phyloP scores from a whole-genome alignment of 2,329 filamentous ascomycete species.

The Trichoderma sp. region DNA sequence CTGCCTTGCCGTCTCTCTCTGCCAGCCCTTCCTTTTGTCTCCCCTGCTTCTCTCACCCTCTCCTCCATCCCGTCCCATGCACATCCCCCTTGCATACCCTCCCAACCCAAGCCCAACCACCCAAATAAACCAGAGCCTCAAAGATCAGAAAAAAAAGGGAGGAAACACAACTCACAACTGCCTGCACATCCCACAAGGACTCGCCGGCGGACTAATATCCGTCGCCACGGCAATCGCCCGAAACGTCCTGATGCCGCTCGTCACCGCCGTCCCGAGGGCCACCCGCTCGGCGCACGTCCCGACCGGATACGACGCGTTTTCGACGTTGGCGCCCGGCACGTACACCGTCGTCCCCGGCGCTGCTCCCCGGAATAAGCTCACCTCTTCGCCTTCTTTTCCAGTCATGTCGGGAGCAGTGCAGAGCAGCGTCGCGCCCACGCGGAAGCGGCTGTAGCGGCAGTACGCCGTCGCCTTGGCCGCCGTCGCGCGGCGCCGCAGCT shows the following conservation, averaged over 20 bases:
- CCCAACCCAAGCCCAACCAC: neutral
- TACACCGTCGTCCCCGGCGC: neutral
- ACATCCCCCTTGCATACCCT: no score
- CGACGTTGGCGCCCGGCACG: slow-evolving; percentile 75
- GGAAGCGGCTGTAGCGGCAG: slow-evolving; percentile 92
- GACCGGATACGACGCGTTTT: slow-evolving; percentile 91
- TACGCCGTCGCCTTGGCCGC: slow-evolving; percentile 80
- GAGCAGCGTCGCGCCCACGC: slow-evolving; percentile 82
- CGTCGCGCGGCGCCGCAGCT: slow-evolving; percentile 63
- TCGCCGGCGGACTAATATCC: slow-evolving; percentile 68
- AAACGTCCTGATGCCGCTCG: slow-evolving; percentile 60
- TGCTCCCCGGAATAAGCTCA: no score
- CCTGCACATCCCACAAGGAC: slow-evolving; percentile 94
- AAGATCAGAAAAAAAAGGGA: neutral
- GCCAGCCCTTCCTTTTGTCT: no score
- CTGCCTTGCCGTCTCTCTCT: no score
- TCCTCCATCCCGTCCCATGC: no score
- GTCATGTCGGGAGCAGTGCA: slow-evolving; percentile 41
- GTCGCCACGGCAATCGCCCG: slow-evolving; percentile 84
- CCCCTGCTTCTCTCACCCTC: no score
- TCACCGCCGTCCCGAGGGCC: slow-evolving; percentile 80
- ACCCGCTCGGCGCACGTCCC: slow-evolving; percentile 95
- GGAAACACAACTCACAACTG: slow-evolving; percentile 68
- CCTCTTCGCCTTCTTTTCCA: no score
- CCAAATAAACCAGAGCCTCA: neutral